Percentiles rank a stretch among this genome's conserved stretches.
These are phyloP conservation scores for Coelastrella sp. DNA, from an alignment of 139 green algal genomes.

Conservation along the genomic window DNA sequence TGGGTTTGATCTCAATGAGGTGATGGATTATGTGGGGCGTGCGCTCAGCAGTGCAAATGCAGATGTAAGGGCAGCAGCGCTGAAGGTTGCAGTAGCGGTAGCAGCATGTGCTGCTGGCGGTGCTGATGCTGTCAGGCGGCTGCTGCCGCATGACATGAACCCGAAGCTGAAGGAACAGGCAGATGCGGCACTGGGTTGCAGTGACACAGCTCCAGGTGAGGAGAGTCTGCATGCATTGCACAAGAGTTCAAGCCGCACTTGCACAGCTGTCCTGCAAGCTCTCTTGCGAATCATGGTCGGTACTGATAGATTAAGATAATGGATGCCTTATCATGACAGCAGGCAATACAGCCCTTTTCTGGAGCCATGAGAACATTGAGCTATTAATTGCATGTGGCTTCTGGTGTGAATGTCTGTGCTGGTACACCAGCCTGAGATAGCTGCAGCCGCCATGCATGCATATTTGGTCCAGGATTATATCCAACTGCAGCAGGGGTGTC, in stretches of 20 bases:
- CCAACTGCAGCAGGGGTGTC: too few relatives aligned
- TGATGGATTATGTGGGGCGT: conserved; percentile 85
- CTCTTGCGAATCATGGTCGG: background rate
- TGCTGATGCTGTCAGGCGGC: conserved; percentile 34
- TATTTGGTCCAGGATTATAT: too few relatives aligned
- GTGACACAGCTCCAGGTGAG: background rate
- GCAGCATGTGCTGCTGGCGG: conserved; percentile 7
- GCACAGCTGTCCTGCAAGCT: background rate
- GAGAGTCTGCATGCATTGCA: background rate
- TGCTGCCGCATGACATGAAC: conserved; percentile 75
- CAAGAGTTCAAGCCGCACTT: background rate
- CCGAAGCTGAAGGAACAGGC: conserved; percentile 87
- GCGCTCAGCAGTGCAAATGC: conserved; percentile 76
- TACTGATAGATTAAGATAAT: too few relatives aligned
- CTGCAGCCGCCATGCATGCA: too few relatives aligned
- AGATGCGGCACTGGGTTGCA: conserved; percentile 64
- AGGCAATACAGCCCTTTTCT: too few relatives aligned
- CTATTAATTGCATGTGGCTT: too few relatives aligned
- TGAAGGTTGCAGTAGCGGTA: conserved; percentile 62
- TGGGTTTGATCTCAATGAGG: conserved; percentile 74
- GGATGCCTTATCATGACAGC: too few relatives aligned
- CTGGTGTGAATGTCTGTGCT: too few relatives aligned
- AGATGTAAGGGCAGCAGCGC: conserved; percentile 65
- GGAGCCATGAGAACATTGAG: too few relatives aligned
- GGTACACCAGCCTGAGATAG: too few relatives aligned